These are phyloP conservation scores for Beta corolliflora DNA, from an alignment of 179 eudicot species.

Conservation along the genomic window DNA sequence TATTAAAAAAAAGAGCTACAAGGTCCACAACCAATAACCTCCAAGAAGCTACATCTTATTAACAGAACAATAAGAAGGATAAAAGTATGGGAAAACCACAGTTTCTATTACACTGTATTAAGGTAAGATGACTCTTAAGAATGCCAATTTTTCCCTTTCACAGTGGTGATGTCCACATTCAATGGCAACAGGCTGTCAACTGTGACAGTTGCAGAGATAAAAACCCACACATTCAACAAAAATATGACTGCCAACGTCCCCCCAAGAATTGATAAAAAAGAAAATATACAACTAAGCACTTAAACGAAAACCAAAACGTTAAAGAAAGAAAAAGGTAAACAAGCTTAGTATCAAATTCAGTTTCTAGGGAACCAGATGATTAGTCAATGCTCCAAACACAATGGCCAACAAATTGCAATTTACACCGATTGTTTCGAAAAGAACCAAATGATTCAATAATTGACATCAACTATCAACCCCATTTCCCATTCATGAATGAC, in stretches of 20 bases:
- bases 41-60: slow-evolving; percentile 1
- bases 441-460: background rate
- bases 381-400: slow-evolving; percentile 3
- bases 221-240: slow-evolving; percentile 37
- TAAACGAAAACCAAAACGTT: slow-evolving; percentile 1
- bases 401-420: slow-evolving; percentile 14
- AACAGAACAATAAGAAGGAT: slow-evolving; percentile 21
- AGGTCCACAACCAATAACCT: slow-evolving; percentile 19
- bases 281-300: slow-evolving; percentile 10
- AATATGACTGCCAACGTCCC: slow-evolving; percentile 33
- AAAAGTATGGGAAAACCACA: slow-evolving; percentile 21
- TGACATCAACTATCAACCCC: too few species aligned
- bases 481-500: too few species aligned
- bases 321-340: background rate
- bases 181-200: slow-evolving; percentile 48
- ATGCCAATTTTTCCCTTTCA: slow-evolving; percentile 34
- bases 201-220: slow-evolving; percentile 33
- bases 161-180: slow-evolving; percentile 35
- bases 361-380: background rate
- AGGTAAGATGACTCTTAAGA: slow-evolving; percentile 22
- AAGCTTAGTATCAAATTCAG: background rate
- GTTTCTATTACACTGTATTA: slow-evolving; percentile 20
- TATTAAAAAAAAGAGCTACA: background rate
- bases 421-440: background rate
- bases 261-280: slow-evolving; percentile 18